Evolutionary conservation across 2,329 filamentous ascomycete species (phyloP).

Genomic region (Penicillium capsulatum): DNA sequence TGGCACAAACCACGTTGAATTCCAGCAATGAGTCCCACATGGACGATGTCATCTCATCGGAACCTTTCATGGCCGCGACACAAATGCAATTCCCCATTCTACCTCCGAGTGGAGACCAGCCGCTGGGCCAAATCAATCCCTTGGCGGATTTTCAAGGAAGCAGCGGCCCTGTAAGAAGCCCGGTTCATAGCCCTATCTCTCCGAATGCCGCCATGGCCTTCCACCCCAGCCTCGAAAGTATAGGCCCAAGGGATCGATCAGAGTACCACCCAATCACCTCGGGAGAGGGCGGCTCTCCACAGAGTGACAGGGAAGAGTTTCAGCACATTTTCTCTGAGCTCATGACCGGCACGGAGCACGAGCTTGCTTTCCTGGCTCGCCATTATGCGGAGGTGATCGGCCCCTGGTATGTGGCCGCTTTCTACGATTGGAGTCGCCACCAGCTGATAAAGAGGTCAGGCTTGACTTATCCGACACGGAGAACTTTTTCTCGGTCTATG

Average conservation of each 20-base stretch:
- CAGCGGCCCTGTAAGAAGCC: slow-evolving; percentile 4
- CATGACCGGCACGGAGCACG: slow-evolving; percentile 37
- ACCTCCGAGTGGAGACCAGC: not conserved
- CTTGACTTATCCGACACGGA: slow-evolving; percentile 39
- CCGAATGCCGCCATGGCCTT: slow-evolving; percentile 7
- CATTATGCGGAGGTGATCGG: slow-evolving; percentile 36
- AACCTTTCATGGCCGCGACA: too few species aligned
- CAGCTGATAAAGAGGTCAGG: slow-evolving; percentile 14
- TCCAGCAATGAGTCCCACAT: too few species aligned
- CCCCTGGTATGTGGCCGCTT: slow-evolving; percentile 31
- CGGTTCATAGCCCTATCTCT: slow-evolving; percentile 7
- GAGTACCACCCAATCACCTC: slow-evolving; percentile 5
- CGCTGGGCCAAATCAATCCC: not conserved
- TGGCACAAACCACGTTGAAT: too few species aligned
- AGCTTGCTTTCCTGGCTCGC: slow-evolving; percentile 37
- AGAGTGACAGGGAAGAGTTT: slow-evolving; percentile 29
- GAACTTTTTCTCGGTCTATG: slow-evolving; percentile 39
- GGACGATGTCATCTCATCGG: too few species aligned
- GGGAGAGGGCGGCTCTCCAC: slow-evolving; percentile 18
- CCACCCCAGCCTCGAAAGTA: slow-evolving; percentile 2
- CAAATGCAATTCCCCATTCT: too few species aligned
- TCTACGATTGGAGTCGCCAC: too few species aligned
- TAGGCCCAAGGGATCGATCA: slow-evolving; percentile 1
- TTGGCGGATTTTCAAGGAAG: not conserved
- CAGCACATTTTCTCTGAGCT: slow-evolving; percentile 36